Conservation (phyloP, 805 yeast species). For the Yarrowia sp. region DNA sequence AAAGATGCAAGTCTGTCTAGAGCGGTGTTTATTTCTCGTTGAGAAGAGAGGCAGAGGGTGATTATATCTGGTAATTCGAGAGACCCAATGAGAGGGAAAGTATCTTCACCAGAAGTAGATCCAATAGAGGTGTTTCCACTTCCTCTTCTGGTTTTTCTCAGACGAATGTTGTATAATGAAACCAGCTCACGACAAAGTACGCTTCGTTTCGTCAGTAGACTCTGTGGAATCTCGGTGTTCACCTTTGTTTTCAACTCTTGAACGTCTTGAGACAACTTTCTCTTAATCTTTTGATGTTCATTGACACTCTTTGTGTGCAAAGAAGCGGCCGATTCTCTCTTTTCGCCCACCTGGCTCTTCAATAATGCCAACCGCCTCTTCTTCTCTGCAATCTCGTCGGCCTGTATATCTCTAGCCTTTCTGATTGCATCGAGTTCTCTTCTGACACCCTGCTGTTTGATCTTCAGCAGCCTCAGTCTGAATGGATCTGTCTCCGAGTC, state of each 20-base stretch:
- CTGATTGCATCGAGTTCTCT: constrained; percentile 7
- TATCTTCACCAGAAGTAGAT: background rate
- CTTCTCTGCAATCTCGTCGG: constrained; percentile 18
- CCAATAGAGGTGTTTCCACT: constrained; percentile 21
- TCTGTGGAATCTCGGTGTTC: constrained; percentile 15
- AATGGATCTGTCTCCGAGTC: constrained; percentile 16
- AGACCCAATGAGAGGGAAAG: constrained; percentile 14
- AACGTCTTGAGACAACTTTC: constrained; percentile 18
- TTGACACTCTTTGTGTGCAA: constrained; percentile 20
- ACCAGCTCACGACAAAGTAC: constrained; percentile 27
- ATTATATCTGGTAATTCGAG: constrained; percentile 25
- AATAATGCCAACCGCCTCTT: background rate
- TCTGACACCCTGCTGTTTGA: constrained; percentile 12
- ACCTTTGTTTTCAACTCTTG: constrained; percentile 16
- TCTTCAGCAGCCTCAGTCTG: constrained; percentile 19
- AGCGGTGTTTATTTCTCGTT: constrained; percentile 45
- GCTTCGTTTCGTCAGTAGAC: constrained; percentile 5
- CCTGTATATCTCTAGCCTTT: constrained; percentile 19
- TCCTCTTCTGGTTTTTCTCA: constrained; percentile 31
- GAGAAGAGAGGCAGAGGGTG: constrained; percentile 22
- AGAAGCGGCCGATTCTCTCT: constrained; percentile 12
- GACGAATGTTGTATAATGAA: constrained; percentile 17
- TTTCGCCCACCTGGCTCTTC: background rate
- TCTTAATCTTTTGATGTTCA: constrained; percentile 26
- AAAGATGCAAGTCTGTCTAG: constrained; percentile 50